These are phyloP conservation scores for Aspergillus avenaceus DNA, from an alignment of 495 filamentous ascomycete genomes.

Conservation along the genomic window DNA sequence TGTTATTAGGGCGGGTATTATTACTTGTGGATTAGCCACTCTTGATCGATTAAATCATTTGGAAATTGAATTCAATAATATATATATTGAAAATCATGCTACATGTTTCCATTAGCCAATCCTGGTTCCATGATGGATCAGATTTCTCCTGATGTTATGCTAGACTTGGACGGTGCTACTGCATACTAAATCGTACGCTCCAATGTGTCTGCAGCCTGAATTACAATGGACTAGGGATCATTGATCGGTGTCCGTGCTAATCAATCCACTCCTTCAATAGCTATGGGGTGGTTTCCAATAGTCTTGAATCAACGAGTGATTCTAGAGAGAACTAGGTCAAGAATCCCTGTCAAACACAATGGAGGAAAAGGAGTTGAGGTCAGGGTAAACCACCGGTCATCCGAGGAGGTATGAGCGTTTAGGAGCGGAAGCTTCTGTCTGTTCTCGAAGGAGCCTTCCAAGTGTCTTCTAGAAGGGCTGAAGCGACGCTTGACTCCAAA, in stretches of 20 bases:
- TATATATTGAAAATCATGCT: background rate
- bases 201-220: background rate
- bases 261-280: constrained; percentile 11
- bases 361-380: background rate
- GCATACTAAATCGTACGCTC: background rate
- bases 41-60: too few relatives aligned
- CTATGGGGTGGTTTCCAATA: constrained; percentile 13
- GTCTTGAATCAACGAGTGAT: background rate
- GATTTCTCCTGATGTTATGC: background rate
- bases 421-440: constrained; percentile 18
- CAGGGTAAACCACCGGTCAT: background rate
- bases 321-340: background rate
- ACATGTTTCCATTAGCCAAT: background rate
- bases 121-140: background rate
- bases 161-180: background rate
- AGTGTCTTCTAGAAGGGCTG: constrained; percentile 27
- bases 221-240: background rate
- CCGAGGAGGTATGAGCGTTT: background rate
- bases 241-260: constrained; percentile 4
- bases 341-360: background rate
- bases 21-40: too few relatives aligned
- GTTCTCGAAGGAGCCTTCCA: constrained; percentile 17
- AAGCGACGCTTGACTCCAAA: background rate
- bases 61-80: background rate
- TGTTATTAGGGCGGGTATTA: too few relatives aligned